Percentiles rank a stretch among this genome's conserved stretches.
Evolutionary conservation across 2,329 filamentous ascomycete genomes (phyloP).

Genomic region (Penicillium sp.): DNA sequence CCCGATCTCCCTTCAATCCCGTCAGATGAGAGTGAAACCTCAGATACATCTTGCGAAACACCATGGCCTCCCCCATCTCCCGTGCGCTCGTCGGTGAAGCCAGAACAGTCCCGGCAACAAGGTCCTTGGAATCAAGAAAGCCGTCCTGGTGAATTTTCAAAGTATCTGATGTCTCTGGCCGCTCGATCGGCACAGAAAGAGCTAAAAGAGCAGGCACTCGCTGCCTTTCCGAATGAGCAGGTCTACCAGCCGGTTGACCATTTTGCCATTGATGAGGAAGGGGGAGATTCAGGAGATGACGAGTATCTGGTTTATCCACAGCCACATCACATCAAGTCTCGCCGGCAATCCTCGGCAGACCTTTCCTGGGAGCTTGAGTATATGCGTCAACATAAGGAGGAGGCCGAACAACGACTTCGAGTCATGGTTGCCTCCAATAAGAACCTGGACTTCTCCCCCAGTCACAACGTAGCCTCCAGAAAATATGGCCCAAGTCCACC

Average conservation of each 20-base stretch:
- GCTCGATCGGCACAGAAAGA: slow-evolving; percentile 80
- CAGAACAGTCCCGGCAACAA: slow-evolving; percentile 42
- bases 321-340: slow-evolving; percentile 40
- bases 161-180: slow-evolving; percentile 79
- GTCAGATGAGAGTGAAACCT: slow-evolving; percentile 63
- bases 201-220: slow-evolving; percentile 68
- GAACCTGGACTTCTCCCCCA: slow-evolving; percentile 43
- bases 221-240: slow-evolving; percentile 57
- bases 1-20: slow-evolving; percentile 67
- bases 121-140: slow-evolving; percentile 55
- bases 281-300: slow-evolving; percentile 40
- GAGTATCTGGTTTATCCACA: slow-evolving; percentile 35
- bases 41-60: slow-evolving; percentile 44
- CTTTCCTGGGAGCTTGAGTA: slow-evolving; percentile 76
- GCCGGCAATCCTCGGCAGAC: slow-evolving; percentile 53
- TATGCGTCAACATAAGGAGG: slow-evolving; percentile 78
- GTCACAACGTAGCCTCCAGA: slow-evolving; percentile 54
- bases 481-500: slow-evolving; percentile 70
- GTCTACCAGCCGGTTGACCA: slow-evolving; percentile 54
- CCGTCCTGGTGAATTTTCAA: slow-evolving; percentile 76
- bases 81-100: slow-evolving; percentile 32
- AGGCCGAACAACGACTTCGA: slow-evolving; percentile 57
- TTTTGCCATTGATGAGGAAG: slow-evolving; percentile 54
- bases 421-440: slow-evolving; percentile 41
- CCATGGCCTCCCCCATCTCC: slow-evolving; percentile 53